Conservation (phyloP, 2,329 filamentous ascomycete genomes). For the Arthrobotrys sphaeroides region DNA sequence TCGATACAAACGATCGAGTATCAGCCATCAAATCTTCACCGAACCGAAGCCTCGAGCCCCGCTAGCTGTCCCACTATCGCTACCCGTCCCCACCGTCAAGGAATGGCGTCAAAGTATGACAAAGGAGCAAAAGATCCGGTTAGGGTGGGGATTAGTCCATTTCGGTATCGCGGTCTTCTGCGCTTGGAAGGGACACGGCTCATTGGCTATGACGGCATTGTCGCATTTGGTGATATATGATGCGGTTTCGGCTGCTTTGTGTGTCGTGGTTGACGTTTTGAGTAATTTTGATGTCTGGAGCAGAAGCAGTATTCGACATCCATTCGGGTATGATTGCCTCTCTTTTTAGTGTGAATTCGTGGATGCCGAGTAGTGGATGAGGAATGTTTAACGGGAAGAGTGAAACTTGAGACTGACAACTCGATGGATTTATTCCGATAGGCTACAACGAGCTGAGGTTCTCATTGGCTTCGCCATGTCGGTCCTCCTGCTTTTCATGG, state of each 20-base stretch:
- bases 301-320: constrained; percentile 87
- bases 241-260: constrained; percentile 88
- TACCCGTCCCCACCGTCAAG: constrained; percentile 86
- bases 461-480: constrained; percentile 96
- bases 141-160: constrained; percentile 91
- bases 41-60: constrained; percentile 87
- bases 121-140: constrained; percentile 79
- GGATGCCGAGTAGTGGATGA: constrained; percentile 15
- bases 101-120: constrained; percentile 94
- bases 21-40: constrained; percentile 96
- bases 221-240: constrained; percentile 96
- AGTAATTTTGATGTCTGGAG: constrained; percentile 99
- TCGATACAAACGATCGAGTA: constrained; percentile 96
- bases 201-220: constrained; percentile 87
- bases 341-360: not conserved
- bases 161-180: constrained; percentile 83
- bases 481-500: constrained; percentile 95
- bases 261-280: constrained; percentile 89
- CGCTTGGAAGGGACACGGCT: constrained; percentile 84
- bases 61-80: constrained; percentile 85
- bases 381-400: not conserved
- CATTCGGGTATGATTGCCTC: constrained; percentile 71
- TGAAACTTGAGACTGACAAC: constrained; percentile 16
- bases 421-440: constrained; percentile 30
- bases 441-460: constrained; percentile 89